Evolutionary conservation across 768 basidiomycete species (phyloP).

Genomic region (Russula sp.): DNA sequence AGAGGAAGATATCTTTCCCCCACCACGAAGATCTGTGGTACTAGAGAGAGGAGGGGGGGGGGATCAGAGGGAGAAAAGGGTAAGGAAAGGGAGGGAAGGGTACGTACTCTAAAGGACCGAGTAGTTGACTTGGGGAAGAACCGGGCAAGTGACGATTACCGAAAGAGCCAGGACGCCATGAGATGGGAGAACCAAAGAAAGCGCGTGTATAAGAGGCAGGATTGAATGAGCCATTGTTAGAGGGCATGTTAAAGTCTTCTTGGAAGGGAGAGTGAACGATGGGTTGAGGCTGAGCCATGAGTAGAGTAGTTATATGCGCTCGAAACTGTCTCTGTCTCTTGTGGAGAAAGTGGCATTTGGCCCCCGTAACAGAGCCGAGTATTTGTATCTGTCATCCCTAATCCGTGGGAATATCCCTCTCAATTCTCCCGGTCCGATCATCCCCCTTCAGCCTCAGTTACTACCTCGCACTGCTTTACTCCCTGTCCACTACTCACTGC

Average conservation of each 20-base stretch:
- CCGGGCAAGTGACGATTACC: constrained; percentile 59
- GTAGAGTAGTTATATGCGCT: neutral
- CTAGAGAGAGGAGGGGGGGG: constrained; percentile 26
- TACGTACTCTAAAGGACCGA: constrained; percentile 62
- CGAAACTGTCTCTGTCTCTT: too few species aligned
- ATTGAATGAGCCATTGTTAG: constrained; percentile 48
- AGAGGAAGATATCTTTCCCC: constrained; percentile 45
- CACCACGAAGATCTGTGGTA: constrained; percentile 40
- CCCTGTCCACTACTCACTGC: neutral
- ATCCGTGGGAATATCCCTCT: neutral
- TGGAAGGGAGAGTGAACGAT: constrained; percentile 36
- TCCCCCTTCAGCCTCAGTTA: neutral
- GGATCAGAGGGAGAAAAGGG: neutral
- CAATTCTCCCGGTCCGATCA: neutral
- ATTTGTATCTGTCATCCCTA: constrained; percentile 13
- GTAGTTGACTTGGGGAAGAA: constrained; percentile 51
- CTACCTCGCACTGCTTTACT: neutral
- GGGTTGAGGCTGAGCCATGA: constrained; percentile 41
- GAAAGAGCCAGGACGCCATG: constrained; percentile 41
- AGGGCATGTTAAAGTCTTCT: constrained; percentile 33
- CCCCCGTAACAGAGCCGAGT: neutral
- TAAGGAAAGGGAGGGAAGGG: neutral
- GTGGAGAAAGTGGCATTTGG: neutral
- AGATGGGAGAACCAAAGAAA: constrained; percentile 48
- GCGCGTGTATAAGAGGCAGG: constrained; percentile 61